Evolutionary conservation across 2,329 filamentous ascomycete genomes (phyloP), one percentile per base, ranked within the genome.

Genomic region (Alternaria sp.): DNA sequence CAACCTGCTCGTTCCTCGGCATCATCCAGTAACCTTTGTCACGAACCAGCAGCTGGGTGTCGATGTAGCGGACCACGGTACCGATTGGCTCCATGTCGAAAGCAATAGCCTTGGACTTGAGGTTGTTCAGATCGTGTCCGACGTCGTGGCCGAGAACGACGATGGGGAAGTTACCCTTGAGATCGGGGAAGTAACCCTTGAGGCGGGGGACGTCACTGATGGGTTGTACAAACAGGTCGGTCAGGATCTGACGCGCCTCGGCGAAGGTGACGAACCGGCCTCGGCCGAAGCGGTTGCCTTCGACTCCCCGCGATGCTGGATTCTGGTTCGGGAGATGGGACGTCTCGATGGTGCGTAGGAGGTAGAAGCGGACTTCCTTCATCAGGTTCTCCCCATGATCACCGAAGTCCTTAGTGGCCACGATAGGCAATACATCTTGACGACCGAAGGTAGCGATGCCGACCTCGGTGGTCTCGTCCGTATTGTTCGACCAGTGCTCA

Each of bases 81-180:
- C 54, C 50, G 2, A 64, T 41, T 2, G 21, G 26, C 0, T 62
- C 50, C 4, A 69, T 58, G 14, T 72, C 61, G 23, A 71, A 75
- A 4, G 50, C 57, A 2, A 73, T 56, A 0, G 67, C 60, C 18
- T 65, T 61, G 15, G 61, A 58, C 18, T 67, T 66, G 1, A 71
- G 37, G n/a, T 73, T 73, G 14, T 67, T 59, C 8, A 58, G 45
- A 37, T 76, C 73, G 14, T 73, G 66, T 3, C 44, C 28, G 2
- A 75, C 23, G 0, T 73, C 72, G 11, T 75, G 73, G 1, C 74
- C 74, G 8, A 76, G 56, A 10, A 75, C 26, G 4, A 76, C 49
- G 9, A 76, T 59, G 0, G 73, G 74, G 11, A 63, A 58, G 50
- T 70, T 64, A 10, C 55, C 65, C 6, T 63, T 58, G 7, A 69